These are phyloP conservation scores for Neurospora crassa DNA, from an alignment of 2,329 filamentous ascomycete species.

Conservation along the genomic window DNA sequence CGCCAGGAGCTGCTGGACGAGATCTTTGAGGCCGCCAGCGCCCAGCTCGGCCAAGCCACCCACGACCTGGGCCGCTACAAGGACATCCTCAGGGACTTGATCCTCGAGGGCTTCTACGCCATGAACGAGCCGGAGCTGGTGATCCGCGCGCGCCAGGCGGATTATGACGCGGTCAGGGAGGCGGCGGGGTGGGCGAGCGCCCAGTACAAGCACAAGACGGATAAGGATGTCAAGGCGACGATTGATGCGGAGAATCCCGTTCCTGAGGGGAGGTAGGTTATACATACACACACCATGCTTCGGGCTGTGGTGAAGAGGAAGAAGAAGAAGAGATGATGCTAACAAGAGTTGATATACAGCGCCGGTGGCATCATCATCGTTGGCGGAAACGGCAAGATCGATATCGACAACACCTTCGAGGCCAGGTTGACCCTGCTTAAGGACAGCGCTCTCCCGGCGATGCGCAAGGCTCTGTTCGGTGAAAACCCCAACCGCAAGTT, in stretches of 20 bases:
- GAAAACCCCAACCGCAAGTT: conserved; percentile 95
- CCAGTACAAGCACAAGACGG: conserved; percentile 74
- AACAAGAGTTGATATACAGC: conserved; percentile 42
- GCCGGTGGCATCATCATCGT: conserved; percentile 75
- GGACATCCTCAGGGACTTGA: conserved; percentile 63
- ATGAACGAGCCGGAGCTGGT: conserved; percentile 70
- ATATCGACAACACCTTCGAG: conserved; percentile 97
- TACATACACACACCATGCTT: too few species aligned
- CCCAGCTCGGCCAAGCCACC: conserved; percentile 55
- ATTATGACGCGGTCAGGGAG: conserved; percentile 65
- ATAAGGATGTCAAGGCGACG: conserved; percentile 57
- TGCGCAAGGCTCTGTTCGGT: conserved; percentile 82
- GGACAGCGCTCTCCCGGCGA: conserved; percentile 71
- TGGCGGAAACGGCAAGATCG: conserved; percentile 83
- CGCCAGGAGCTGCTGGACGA: conserved; percentile 85
- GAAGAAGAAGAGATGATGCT: too few species aligned
- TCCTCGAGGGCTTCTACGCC: conserved; percentile 85
- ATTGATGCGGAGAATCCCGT: conserved; percentile 73
- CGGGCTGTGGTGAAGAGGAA: too few species aligned
- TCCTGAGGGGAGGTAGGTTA: conserved; percentile 71
- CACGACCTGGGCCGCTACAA: conserved; percentile 69
- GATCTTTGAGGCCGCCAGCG: conserved; percentile 73
- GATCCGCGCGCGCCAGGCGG: conserved; percentile 69
- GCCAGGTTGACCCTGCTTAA: conserved; percentile 80
- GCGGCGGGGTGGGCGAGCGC: conserved; percentile 66